Base-by-base conservation (phyloP, 2,329 filamentous ascomycete genomes). In the Nigrospora osmanthi region DNA sequence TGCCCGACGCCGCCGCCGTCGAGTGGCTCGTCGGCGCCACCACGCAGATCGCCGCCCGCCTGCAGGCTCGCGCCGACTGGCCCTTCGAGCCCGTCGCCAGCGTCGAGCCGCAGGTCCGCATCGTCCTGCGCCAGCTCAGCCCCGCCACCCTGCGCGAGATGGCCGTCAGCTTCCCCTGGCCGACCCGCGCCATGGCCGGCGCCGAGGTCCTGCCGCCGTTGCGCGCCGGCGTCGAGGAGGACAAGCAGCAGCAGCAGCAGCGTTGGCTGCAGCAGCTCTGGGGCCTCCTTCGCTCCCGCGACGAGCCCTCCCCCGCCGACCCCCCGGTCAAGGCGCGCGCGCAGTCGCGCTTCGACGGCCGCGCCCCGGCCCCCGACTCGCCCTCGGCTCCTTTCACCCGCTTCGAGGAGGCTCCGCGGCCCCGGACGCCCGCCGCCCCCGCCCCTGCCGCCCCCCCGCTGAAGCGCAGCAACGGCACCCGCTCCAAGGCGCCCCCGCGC, bases 141-240 rank as follows among this genome's bases (percentile, higher is more conserved):
- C 49, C 53, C 9, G 39, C 55, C 2, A 64, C 61, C 0, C 54
- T 65, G 9, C 54, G 57, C 0, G 58, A 65, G 40, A 65, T 66
- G 62, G 61, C 61, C 1, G 60, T 63, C 33, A 62, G 58, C 43
- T 63, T 64, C 43, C 63, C 62, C 14, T 66, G 61, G 62, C 62
- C 62, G 0, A 64, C 64, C 35, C 19, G 14, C 5, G 33, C 19
- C 16, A 64, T 65, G 60, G 57, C 52, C 6, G 62, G 58, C 6
- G 60, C 57, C 3, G 62, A 66, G 45, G 60, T 66, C 9, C 40
- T 63, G 2, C 62, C 63, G 32, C 30, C 39, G 45, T 40, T 13
- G 31, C 17, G n/a, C 23, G 32, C 11, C 6, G 16, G 31, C 12
- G n/a, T n/a, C n/a, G n/a, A n/a, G n/a, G 40, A 35, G 12, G 40